These are phyloP conservation scores for Moniliophthora roreri DNA, from an alignment of 1,284 basidiomycete genomes.

Conservation along the genomic window DNA sequence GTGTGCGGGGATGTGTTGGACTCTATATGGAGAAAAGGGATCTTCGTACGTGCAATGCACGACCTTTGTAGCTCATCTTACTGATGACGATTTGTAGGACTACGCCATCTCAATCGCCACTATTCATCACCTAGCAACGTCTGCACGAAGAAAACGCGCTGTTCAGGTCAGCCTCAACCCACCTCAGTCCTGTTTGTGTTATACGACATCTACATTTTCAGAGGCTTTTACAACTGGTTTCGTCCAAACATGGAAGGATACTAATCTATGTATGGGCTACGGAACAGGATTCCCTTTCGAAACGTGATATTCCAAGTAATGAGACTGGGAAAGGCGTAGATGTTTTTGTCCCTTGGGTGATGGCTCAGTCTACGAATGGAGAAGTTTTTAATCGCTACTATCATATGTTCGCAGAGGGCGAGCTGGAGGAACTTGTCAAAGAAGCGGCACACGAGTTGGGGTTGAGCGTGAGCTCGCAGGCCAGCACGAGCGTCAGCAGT, in stretches of 20 bases:
- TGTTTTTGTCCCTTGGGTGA: slow-evolving; percentile 50
- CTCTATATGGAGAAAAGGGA: slow-evolving; percentile 67
- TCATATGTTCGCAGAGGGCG: slow-evolving; percentile 86
- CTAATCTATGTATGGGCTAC: slow-evolving; percentile 99
- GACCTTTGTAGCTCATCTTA: not conserved
- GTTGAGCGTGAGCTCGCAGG: slow-evolving; percentile 44
- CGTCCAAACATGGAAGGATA: slow-evolving; percentile 68
- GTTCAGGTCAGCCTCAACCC: slow-evolving; percentile 55
- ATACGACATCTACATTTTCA: slow-evolving; percentile 25
- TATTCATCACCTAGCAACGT: slow-evolving; percentile 89
- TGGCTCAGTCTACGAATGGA: slow-evolving; percentile 25
- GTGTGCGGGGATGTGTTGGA: slow-evolving; percentile 74
- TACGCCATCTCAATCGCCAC: slow-evolving; percentile 95
- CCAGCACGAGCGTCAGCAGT: slow-evolving; percentile 10
- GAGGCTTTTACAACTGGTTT: slow-evolving; percentile 68
- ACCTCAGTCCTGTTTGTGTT: not conserved
- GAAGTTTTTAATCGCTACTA: slow-evolving; percentile 85
- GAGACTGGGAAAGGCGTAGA: slow-evolving; percentile 34
- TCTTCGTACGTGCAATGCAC: slow-evolving; percentile 63
- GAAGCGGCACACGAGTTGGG: slow-evolving; percentile 64
- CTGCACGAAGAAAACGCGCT: slow-evolving; percentile 66
- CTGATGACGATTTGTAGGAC: slow-evolving; percentile 54
- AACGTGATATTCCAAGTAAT: slow-evolving; percentile 58
- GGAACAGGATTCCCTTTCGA: slow-evolving; percentile 87
- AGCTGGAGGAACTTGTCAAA: slow-evolving; percentile 62